A percentile compares a stretch with the other conserved stretches of the same genome.
Conservation (phyloP, 176 grass and related monocot genomes). For the Urochloa ruziziensis region DNA sequence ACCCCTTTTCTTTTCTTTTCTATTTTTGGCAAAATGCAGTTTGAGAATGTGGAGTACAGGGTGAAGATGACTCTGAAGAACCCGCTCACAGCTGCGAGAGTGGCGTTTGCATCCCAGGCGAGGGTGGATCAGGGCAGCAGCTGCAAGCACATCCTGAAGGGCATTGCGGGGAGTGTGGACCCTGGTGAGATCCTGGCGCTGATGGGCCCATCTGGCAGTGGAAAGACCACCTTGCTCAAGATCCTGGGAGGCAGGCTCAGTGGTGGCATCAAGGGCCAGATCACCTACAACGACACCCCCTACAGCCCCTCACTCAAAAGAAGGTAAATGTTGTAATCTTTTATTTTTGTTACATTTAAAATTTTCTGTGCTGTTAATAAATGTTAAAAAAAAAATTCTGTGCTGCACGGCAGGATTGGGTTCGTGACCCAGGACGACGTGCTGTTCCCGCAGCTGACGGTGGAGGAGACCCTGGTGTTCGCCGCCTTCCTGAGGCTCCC, state of each 20-base stretch:
- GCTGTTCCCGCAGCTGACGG: constrained; percentile 86
- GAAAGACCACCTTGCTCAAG: constrained; percentile 90
- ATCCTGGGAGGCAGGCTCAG: constrained; percentile 73
- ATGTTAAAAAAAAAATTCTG: too few relatives aligned
- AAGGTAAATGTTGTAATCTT: constrained; percentile 50
- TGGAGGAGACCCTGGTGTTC: constrained; percentile 93
- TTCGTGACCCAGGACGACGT: constrained; percentile 96
- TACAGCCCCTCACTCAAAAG: constrained; percentile 75
- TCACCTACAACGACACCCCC: constrained; percentile 80
- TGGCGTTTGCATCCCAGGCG: constrained; percentile 38
- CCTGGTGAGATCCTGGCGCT: constrained; percentile 86
- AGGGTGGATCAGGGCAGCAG: constrained; percentile 51
- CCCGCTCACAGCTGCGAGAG: constrained; percentile 53
- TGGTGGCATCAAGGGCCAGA: constrained; percentile 64
- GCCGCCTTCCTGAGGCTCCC: constrained; percentile 86
- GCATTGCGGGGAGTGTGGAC: constrained; percentile 73
- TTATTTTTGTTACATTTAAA: too few relatives aligned
- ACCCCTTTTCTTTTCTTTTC: not conserved
- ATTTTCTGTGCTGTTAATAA: too few relatives aligned
- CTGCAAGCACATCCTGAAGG: constrained; percentile 83
- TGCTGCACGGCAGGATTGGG: constrained; percentile 57
- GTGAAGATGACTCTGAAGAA: constrained; percentile 55
- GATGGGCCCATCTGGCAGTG: constrained; percentile 94
- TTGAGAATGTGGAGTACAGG: constrained; percentile 93
- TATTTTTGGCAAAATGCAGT: constrained; percentile 36